A percentile compares a stretch with the other conserved stretches of the same genome.
Conservation (phyloP, 768 basidiomycete species). For the Punctularia strigosozonata region DNA sequence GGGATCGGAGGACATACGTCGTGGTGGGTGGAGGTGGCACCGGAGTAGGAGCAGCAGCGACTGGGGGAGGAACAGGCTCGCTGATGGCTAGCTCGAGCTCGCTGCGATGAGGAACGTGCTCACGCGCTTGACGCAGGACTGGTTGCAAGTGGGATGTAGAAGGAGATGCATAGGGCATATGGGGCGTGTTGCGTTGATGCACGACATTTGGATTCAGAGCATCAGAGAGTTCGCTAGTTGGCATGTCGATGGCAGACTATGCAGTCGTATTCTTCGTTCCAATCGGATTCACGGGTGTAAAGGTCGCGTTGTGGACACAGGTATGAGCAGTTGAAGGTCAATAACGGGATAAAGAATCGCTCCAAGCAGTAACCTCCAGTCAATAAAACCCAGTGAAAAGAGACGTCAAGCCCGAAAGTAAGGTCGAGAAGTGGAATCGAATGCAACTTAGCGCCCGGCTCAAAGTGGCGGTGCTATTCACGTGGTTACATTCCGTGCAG, state of each 20-base stretch:
- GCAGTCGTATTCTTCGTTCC: constrained; percentile 1
- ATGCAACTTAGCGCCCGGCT: too few relatives aligned
- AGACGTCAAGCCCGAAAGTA: too few relatives aligned
- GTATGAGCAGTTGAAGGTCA: too few relatives aligned
- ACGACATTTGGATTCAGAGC: constrained; percentile 63
- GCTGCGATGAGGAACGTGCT: constrained; percentile 44
- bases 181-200: too few relatives aligned
- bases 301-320: too few relatives aligned
- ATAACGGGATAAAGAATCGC: too few relatives aligned
- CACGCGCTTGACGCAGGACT: constrained; percentile 20
- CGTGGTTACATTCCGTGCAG: too few relatives aligned
- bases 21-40: constrained; percentile 16
- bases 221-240: constrained; percentile 66
- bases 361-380: too few relatives aligned
- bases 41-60: constrained; percentile 15
- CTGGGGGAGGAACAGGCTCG: constrained; percentile 22
- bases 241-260: constrained; percentile 25
- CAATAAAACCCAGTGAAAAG: too few relatives aligned
- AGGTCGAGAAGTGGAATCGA: too few relatives aligned
- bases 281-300: too few relatives aligned
- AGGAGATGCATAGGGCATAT: constrained; percentile 14
- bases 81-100: constrained; percentile 54
- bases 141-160: constrained; percentile 17
- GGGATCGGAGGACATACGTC: constrained; percentile 4
- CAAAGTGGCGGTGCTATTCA: too few relatives aligned